Percentiles rank a stretch among this genome's conserved stretches.
phyloP scores from a whole-genome alignment of 2,329 filamentous ascomycete genomes.

The Sporothrix sp. region DNA sequence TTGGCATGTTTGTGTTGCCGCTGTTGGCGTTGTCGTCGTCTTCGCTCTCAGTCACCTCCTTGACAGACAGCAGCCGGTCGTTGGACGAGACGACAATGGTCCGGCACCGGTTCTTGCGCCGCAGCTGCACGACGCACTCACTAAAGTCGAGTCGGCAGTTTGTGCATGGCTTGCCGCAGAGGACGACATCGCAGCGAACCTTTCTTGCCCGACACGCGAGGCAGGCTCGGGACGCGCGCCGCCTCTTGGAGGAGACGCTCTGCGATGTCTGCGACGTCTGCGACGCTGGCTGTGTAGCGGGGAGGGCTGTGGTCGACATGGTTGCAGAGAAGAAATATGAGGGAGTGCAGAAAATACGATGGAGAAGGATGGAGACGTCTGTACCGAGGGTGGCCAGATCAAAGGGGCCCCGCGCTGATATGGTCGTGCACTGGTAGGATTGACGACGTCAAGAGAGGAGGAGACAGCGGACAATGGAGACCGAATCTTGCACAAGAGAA shows the following conservation, averaged over 20 bases:
- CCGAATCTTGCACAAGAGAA: neutral
- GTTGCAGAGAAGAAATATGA: too few species aligned
- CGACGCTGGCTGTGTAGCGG: neutral
- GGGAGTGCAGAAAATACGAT: too few species aligned
- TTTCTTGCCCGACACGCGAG: slow-evolving; percentile 10
- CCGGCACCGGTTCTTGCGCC: slow-evolving; percentile 4
- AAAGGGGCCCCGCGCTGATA: too few species aligned
- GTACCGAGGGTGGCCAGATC: too few species aligned
- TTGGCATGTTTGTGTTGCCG: neutral
- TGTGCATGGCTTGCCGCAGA: slow-evolving; percentile 11
- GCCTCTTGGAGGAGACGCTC: neutral
- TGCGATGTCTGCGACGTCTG: neutral
- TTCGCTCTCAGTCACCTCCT: neutral
- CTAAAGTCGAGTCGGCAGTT: slow-evolving; percentile 12
- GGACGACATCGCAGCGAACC: slow-evolving; percentile 14
- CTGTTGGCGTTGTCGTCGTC: neutral
- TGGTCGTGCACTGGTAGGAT: too few species aligned
- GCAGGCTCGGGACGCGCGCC: slow-evolving; percentile 9
- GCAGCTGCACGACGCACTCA: slow-evolving; percentile 12
- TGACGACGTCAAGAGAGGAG: neutral
- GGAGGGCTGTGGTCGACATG: neutral
- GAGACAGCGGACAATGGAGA: neutral
- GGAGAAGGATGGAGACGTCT: too few species aligned
- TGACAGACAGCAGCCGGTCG: neutral
- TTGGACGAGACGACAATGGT: neutral